Percentiles rank a stretch among this genome's conserved stretches.
phyloP scores from a whole-genome alignment of 169 alveolate genomes.

The Plasmodium reichenowi region DNA sequence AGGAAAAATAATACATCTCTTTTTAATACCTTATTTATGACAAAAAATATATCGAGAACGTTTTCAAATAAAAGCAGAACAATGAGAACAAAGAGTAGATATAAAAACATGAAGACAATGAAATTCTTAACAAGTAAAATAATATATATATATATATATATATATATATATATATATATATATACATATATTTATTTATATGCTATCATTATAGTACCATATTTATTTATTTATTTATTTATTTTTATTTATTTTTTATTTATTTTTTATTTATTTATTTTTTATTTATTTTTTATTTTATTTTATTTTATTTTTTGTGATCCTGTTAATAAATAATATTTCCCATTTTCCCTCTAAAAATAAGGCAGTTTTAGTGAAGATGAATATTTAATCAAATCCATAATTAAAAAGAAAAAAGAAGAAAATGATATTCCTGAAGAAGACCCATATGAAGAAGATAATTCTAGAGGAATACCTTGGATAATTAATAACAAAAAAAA shows the following conservation, averaged over 20 bases:
- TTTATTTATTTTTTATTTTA: no score
- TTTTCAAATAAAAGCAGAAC: constrained; percentile 76
- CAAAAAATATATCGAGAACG: constrained; percentile 64
- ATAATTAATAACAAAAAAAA: constrained; percentile 59
- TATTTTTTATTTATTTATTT: no score
- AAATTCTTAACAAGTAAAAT: constrained; percentile 72
- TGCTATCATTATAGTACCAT: background rate
- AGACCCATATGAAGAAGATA: constrained; percentile 10
- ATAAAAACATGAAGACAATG: constrained; percentile 68
- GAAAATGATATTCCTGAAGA: constrained; percentile 24
- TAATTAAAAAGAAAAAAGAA: constrained; percentile 68
- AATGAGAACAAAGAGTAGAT: constrained; percentile 48
- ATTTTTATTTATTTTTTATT: no score
- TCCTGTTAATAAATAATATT: background rate
- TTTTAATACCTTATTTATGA: constrained; percentile 44
- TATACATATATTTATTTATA: background rate
- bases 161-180: background rate
- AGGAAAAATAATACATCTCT: constrained; percentile 63
- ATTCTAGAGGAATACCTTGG: constrained; percentile 39
- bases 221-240: no score
- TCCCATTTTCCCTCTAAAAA: no score
- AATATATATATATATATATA: background rate
- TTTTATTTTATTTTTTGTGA: background rate
- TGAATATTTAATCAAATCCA: constrained; percentile 58
- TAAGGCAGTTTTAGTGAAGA: constrained; percentile 74